phyloP scores from a whole-genome alignment of 768 basidiomycete genomes.

The Lactifluus volemus region DNA sequence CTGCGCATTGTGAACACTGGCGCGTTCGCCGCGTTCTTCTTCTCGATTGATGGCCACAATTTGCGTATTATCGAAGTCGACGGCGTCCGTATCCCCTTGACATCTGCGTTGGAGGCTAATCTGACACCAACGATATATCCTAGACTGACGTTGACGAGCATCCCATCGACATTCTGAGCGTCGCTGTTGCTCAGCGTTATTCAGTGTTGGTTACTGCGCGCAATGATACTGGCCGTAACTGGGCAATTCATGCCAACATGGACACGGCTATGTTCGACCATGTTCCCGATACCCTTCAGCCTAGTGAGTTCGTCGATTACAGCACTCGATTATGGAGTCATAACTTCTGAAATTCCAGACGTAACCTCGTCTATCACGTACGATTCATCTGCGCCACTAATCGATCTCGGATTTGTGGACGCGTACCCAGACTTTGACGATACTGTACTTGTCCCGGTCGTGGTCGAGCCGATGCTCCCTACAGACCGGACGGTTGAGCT shows the following conservation, averaged over 20 bases:
- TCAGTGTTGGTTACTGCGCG: constrained; percentile 87
- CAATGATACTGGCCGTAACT: constrained; percentile 75
- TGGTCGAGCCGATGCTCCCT: constrained; percentile 38
- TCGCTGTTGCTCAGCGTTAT: constrained; percentile 89
- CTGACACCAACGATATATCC: not conserved
- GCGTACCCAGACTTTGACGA: constrained; percentile 61
- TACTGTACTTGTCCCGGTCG: constrained; percentile 55
- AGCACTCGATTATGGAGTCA: not conserved
- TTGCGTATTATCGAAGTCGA: constrained; percentile 82
- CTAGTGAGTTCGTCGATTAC: constrained; percentile 44
- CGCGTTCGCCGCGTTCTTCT: constrained; percentile 67
- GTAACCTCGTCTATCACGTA: constrained; percentile 82
- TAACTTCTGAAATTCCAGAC: constrained; percentile 40
- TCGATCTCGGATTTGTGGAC: constrained; percentile 44
- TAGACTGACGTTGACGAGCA: constrained; percentile 73
- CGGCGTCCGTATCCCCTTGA: constrained; percentile 42
- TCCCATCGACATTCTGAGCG: constrained; percentile 57
- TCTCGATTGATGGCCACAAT: constrained; percentile 85
- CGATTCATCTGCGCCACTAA: constrained; percentile 39
- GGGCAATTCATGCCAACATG: constrained; percentile 87
- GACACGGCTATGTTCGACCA: constrained; percentile 85
- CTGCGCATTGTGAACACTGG: constrained; percentile 81
- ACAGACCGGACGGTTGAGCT: constrained; percentile 57
- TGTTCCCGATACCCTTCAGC: constrained; percentile 59
- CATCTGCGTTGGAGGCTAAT: not conserved